Evolutionary conservation across 169 alveolate genomes (phyloP).

Genomic region (Eimeria tenella): DNA sequence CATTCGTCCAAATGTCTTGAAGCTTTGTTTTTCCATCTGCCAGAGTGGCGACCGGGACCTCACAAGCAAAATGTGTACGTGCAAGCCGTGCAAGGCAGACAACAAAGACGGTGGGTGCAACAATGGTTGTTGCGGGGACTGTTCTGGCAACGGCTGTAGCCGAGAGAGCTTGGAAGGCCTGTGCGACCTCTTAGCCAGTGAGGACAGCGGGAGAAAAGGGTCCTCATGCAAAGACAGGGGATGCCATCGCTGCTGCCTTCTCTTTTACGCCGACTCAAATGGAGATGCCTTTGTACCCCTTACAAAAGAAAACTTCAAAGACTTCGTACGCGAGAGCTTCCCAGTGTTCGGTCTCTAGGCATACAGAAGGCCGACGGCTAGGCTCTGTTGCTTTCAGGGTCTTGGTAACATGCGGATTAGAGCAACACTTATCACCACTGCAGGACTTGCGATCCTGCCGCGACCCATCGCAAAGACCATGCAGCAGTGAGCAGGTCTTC

Average conservation of each 20-base stretch:
- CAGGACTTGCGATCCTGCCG: too few relatives aligned
- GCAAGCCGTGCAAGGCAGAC: slow-evolving; percentile 34
- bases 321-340: slow-evolving; percentile 48
- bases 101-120: slow-evolving; percentile 11
- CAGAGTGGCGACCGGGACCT: slow-evolving; percentile 3
- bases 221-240: slow-evolving; percentile 5
- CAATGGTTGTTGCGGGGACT: slow-evolving; percentile 45
- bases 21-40: slow-evolving; percentile 56
- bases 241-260: slow-evolving; percentile 62
- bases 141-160: background rate
- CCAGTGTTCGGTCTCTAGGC: slow-evolving; percentile 50
- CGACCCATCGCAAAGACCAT: too few relatives aligned
- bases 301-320: slow-evolving; percentile 13
- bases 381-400: too few relatives aligned
- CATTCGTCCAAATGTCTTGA: slow-evolving; percentile 58
- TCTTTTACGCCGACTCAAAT: slow-evolving; percentile 61
- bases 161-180: slow-evolving; percentile 55
- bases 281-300: slow-evolving; percentile 70
- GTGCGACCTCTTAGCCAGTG: slow-evolving; percentile 27
- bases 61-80: background rate
- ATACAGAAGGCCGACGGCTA: background rate
- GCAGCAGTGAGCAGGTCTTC: too few relatives aligned
- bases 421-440: too few relatives aligned
- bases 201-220: slow-evolving; percentile 39
- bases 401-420: too few relatives aligned